Conservation (phyloP, 108 stramenopile genomes). For the Skeletonema potamos region DNA sequence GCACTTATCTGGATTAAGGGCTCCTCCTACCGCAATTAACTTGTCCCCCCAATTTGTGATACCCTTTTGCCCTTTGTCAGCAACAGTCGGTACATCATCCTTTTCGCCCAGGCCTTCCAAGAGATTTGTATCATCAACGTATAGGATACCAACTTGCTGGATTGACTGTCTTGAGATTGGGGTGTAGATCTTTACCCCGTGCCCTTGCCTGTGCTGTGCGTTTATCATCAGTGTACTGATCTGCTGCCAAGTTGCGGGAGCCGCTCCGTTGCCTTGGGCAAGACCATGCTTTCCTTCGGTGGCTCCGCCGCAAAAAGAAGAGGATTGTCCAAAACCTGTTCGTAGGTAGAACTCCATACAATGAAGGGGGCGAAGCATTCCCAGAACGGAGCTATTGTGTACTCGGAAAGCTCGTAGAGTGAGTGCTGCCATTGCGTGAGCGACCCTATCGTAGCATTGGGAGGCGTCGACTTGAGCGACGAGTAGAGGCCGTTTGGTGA, state of each 20-base stretch:
- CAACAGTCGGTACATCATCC: background rate
- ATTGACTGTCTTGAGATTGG: background rate
- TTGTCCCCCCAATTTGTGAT: background rate
- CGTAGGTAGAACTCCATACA: conserved; percentile 26
- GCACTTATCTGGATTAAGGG: conserved; percentile 3
- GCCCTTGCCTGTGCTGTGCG: background rate
- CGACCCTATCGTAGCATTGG: conserved; percentile 22
- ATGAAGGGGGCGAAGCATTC: conserved; percentile 14
- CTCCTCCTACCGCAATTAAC: conserved; percentile 4
- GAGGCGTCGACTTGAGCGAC: conserved; percentile 2
- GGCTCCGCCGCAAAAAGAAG: background rate
- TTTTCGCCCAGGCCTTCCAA: background rate
- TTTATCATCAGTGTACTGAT: conserved; percentile 1
- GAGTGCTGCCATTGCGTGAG: conserved; percentile 8
- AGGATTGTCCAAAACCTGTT: conserved; percentile 26
- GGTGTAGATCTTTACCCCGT: background rate
- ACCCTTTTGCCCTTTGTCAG: background rate
- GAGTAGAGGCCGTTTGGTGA: background rate
- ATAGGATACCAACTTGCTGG: conserved; percentile 1
- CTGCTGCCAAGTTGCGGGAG: conserved; percentile 18
- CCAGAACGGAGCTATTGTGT: background rate
- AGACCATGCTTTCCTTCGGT: conserved; percentile 11
- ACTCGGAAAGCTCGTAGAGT: background rate
- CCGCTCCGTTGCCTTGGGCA: conserved; percentile 25
- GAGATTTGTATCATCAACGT: conserved; percentile 20